Evolutionary conservation across 176 grass and related monocot genomes (phyloP).

Genomic region (Oryza nivara): DNA sequence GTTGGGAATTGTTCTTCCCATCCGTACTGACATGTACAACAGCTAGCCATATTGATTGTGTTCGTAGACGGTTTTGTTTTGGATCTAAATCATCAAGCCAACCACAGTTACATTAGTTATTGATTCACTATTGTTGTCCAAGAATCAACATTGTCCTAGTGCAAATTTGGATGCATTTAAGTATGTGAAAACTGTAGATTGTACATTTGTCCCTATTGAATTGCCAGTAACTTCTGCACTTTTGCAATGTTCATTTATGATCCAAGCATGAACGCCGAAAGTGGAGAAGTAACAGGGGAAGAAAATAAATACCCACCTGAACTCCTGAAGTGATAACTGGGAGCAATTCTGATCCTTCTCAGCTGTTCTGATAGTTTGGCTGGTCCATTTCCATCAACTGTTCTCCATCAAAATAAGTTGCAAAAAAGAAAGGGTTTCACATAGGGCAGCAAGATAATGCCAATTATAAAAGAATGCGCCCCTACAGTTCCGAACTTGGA

Average conservation of each 20-base stretch:
- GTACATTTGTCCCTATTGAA: neutral
- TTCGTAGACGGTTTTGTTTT: neutral
- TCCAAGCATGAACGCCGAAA: slow-evolving; percentile 31
- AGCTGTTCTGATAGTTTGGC: neutral
- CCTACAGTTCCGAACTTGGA: neutral
- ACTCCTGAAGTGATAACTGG: slow-evolving; percentile 15
- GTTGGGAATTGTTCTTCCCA: neutral
- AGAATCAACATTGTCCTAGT: neutral
- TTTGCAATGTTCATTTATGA: neutral
- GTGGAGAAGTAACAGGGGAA: neutral
- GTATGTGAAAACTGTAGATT: neutral
- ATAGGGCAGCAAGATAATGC: neutral
- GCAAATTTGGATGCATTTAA: neutral
- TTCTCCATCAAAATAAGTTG: neutral
- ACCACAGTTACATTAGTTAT: slow-evolving; percentile 1
- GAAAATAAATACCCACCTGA: neutral
- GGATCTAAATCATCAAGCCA: slow-evolving; percentile 11
- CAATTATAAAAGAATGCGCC: neutral
- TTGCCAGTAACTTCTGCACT: slow-evolving; percentile 1
- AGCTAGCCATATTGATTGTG: slow-evolving; percentile 18
- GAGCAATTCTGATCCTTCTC: neutral
- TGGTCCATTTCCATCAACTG: neutral
- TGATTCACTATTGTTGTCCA: neutral
- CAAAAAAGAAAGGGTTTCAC: neutral
- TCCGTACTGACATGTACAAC: slow-evolving; percentile 21